Base-by-base conservation (phyloP, 139 green algal species). In the Chlamydomonas sp. region DNA sequence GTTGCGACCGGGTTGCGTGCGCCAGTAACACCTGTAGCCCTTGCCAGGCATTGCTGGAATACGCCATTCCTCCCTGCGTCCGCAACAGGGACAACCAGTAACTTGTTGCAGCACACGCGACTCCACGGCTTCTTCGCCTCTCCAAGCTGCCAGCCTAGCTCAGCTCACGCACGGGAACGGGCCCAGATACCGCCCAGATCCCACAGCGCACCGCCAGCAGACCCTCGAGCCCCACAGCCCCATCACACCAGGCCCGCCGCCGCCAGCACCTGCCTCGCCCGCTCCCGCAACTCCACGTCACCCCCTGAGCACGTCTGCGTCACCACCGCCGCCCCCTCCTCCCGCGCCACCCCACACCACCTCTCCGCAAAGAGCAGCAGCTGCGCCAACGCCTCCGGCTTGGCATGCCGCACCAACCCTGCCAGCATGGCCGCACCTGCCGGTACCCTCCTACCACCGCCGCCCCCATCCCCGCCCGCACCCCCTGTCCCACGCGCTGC, bases 221-320 rank as follows among this genome's bases (percentile, higher is more conserved):
- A 49, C 31, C 31, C 31, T 49, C 31, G 31, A 49, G 31, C 31
- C 31, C 31, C 31, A 49, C 31, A 69, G 64, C 8, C 67, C 1
- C 69, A 3, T 75, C 69, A 88, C 73, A 77, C 31, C 83, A 88
- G 15, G 16, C 74, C 76, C 17, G 68, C 69, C 76, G 79, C 58
- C 49, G 62, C 69, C 89, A 92, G 67, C 84, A 92, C 73, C 57
- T 60, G 75, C 67, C 63, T 17, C 73, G 85, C 84, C n/a, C 81
- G 85, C 17, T 92, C 89, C 80, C 79, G 77, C 60, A 91, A 62
- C 66, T 5, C 74, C 59, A 62, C 73, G 61, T 91, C 89, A 4
- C 89, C 89, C 72, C 31, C 31, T 49, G 76, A 63, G 9, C 83
- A 88, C 61, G 84, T 81, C 84, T 87, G 79, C 12, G 73, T 62